These are phyloP conservation scores for Fusarium sp. DNA, from an alignment of 2,329 filamentous ascomycete genomes.

Conservation along the genomic window DNA sequence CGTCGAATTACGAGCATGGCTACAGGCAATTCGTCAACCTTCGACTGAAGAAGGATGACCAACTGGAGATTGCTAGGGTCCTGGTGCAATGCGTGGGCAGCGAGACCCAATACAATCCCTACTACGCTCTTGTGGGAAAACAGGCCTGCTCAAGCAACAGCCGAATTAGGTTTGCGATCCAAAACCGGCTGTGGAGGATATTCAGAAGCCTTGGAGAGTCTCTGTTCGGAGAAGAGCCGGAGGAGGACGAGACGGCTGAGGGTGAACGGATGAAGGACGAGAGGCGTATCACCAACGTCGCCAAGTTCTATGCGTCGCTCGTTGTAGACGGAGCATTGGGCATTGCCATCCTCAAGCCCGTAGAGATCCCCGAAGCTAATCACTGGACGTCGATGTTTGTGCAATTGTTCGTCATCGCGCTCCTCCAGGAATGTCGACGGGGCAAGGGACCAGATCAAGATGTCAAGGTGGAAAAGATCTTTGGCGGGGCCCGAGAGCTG, in stretches of 20 bases:
- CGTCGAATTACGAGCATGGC: constrained; percentile 87
- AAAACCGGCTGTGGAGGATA: constrained; percentile 88
- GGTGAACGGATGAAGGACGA: constrained; percentile 64
- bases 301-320: constrained; percentile 69
- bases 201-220: constrained; percentile 90
- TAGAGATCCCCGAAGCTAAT: constrained; percentile 86
- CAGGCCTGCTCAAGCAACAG: constrained; percentile 80
- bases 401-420: constrained; percentile 83
- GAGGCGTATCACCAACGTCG: constrained; percentile 67
- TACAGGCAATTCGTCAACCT: constrained; percentile 85
- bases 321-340: constrained; percentile 63
- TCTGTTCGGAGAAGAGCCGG: constrained; percentile 75
- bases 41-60: constrained; percentile 87
- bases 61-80: constrained; percentile 89
- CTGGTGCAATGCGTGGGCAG: constrained; percentile 89
- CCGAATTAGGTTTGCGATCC: constrained; percentile 86
- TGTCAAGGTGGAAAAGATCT: constrained; percentile 74
- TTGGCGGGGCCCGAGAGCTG: constrained; percentile 74
- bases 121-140: constrained; percentile 89
- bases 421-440: constrained; percentile 76
- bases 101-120: constrained; percentile 90
- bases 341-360: constrained; percentile 72
- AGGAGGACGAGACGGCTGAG: constrained; percentile 69
- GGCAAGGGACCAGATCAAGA: constrained; percentile 66
- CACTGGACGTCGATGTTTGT: constrained; percentile 83